Conservation (phyloP, 1,284 basidiomycete species). For the Coniferiporia sulphurascens region DNA sequence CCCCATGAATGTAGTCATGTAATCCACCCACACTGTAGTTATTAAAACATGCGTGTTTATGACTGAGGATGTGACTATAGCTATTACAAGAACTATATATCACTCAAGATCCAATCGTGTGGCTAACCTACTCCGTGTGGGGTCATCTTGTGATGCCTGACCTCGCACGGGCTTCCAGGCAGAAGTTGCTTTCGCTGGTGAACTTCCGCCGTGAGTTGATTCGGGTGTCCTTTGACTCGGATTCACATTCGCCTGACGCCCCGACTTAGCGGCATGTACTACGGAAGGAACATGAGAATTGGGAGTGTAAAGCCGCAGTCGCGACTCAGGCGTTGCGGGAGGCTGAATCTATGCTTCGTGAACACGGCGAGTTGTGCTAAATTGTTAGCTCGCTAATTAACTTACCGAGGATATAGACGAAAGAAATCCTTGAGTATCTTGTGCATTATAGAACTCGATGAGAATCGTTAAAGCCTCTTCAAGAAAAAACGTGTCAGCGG, state of each 20-base stretch:
- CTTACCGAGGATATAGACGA: conserved; percentile 46
- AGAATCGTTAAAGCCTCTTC: conserved; percentile 61
- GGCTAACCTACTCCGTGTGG: neutral
- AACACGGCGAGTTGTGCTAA: neutral
- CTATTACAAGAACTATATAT: neutral
- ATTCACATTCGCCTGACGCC: conserved; percentile 10
- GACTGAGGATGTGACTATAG: neutral
- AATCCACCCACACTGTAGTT: neutral
- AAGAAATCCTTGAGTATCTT: conserved; percentile 46
- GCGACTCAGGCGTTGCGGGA: conserved; percentile 12
- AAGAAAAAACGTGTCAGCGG: conserved; percentile 5
- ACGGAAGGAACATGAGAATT: conserved; percentile 23
- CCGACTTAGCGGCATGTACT: conserved; percentile 27
- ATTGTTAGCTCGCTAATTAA: conserved; percentile 17
- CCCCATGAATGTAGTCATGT: neutral
- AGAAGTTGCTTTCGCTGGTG: conserved; percentile 37
- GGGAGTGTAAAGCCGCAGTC: conserved; percentile 7
- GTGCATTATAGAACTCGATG: conserved; percentile 67
- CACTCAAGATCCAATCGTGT: conserved; percentile 8
- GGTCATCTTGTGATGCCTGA: conserved; percentile 2
- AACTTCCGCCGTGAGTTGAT: conserved; percentile 52
- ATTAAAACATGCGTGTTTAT: neutral
- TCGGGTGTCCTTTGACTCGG: conserved; percentile 41
- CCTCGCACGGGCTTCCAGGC: conserved; percentile 19
- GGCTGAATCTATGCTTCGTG: conserved; percentile 13